These are phyloP conservation scores for Lobosporangium transversale DNA, from an alignment of 192 early-diverging fungal genomes.

Conservation along the genomic window DNA sequence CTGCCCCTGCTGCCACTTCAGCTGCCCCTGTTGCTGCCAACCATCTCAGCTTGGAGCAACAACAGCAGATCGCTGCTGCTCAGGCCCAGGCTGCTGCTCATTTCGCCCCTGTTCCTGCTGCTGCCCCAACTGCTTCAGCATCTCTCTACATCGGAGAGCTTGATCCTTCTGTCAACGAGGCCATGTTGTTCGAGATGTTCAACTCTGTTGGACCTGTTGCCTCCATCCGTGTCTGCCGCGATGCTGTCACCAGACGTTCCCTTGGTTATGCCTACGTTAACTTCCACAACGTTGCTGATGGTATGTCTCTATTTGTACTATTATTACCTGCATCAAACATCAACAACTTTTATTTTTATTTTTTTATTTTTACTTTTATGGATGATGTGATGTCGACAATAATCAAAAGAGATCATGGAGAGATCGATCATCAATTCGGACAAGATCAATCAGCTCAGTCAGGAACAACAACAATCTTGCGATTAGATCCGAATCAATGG, in stretches of 20 bases:
- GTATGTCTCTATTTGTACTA: constrained; percentile 45
- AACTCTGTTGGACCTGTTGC: constrained; percentile 95
- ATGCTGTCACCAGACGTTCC: constrained; percentile 95
- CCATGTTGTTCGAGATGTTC: constrained; percentile 97
- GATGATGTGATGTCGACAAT: no score
- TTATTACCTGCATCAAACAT: background rate
- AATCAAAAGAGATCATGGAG: no score
- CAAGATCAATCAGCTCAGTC: no score
- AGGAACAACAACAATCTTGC: background rate
- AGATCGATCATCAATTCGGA: no score
- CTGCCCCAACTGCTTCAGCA: constrained; percentile 68
- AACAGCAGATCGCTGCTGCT: constrained; percentile 62
- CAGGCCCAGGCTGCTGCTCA: constrained; percentile 58
- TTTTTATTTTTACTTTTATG: constrained; percentile 3
- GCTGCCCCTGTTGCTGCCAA: constrained; percentile 56
- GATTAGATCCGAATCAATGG: background rate
- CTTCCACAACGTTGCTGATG: constrained; percentile 91
- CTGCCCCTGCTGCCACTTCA: constrained; percentile 45
- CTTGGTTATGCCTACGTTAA: constrained; percentile 99
- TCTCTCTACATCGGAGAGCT: constrained; percentile 98
- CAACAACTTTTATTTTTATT: background rate
- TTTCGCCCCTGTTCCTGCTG: constrained; percentile 49
- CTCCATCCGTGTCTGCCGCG: constrained; percentile 97
- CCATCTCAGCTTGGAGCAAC: constrained; percentile 59
- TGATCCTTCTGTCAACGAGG: constrained; percentile 96